phyloP scores from a whole-genome alignment of 352 stramenopile species.

The Phytophthora litchii region DNA sequence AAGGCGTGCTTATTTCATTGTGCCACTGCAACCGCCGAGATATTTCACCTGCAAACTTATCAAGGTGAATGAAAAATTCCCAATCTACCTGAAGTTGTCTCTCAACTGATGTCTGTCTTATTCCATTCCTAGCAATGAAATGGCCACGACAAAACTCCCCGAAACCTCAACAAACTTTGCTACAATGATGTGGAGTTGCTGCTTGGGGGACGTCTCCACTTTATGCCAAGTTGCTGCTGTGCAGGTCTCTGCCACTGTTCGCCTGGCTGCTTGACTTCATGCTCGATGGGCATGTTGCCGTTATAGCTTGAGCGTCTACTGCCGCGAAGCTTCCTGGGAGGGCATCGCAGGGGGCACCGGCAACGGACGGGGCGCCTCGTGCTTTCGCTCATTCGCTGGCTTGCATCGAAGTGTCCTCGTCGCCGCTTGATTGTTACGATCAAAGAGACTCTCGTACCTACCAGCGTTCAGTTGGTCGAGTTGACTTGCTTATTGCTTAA shows the following conservation, averaged over 20 bases:
- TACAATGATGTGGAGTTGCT: no score
- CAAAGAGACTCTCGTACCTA: slow-evolving; percentile 16
- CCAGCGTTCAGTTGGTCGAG: slow-evolving; percentile 12
- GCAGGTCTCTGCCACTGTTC: slow-evolving; percentile 21
- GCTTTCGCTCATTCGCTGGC: slow-evolving; percentile 28
- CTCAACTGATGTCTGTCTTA: no score
- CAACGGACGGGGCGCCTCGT: slow-evolving; percentile 29
- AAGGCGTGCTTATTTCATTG: no score
- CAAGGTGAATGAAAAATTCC: no score
- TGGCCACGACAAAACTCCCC: no score
- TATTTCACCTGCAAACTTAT: no score
- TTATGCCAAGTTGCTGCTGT: slow-evolving; percentile 12
- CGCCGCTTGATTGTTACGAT: slow-evolving; percentile 14
- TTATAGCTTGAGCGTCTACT: slow-evolving; percentile 28
- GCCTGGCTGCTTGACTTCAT: slow-evolving; percentile 34
- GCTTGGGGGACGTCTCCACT: not conserved
- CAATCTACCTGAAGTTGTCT: no score
- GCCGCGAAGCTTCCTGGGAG: slow-evolving; percentile 34
- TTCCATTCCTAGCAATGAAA: no score
- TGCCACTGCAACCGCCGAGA: no score
- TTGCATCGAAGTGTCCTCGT: slow-evolving; percentile 16
- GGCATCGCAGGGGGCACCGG: slow-evolving; percentile 18
- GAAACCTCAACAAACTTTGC: no score
- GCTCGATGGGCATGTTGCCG: slow-evolving; percentile 32
- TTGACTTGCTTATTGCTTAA: not conserved